Evolutionary conservation across 768 basidiomycete genomes (phyloP), one percentile per base, ranked within the genome.

Genomic region (Boletus reticulatus): DNA sequence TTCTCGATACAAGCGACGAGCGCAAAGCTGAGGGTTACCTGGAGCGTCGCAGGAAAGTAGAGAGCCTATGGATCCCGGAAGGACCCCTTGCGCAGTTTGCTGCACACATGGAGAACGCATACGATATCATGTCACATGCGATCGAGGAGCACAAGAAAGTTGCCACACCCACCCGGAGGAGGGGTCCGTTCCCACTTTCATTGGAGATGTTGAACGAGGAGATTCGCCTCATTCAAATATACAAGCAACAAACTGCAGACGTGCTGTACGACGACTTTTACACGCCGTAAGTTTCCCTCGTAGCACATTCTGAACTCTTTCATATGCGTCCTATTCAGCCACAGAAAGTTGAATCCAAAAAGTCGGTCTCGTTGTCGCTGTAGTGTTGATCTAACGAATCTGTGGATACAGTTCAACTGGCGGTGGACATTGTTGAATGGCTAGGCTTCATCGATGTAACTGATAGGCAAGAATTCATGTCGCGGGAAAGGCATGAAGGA

Each of bases 391-490:
- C 48, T 66, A 9, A 13, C 8, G 36, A 22, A 43, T 16, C 9
- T 42, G 17, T 51, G 51, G 19, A 16, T 42, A n/a, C 41, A 67
- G 66, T 63, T 53, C 64, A 68, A 47, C 49, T 66, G 4, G 64
- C 62, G 12, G n/a, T 62, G 44, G 42, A 62, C 29, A 58, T 62
- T 12, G 43, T 69, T 8, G 51, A 60, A 20, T 68, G 67, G 67
- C 39, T 68, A 24, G 56, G 57, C 31, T 67, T 59, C 46, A 57
- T 68, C 43, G 65, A 69, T 27, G 58, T 59, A 13, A 55, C 65
- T 12, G 67, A 68, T 19, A 62, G 57, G 31, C 60, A 68, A 50
- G 62, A 60, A 42, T 67, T 60, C 41, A 57, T 69, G 65, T 62
- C 60, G 32, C 56, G 67, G 36, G 58, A 67, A 36, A 58, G 50